These are phyloP conservation scores for Cytospora piceicola DNA, from an alignment of 2,329 filamentous ascomycete species.

Conservation along the genomic window DNA sequence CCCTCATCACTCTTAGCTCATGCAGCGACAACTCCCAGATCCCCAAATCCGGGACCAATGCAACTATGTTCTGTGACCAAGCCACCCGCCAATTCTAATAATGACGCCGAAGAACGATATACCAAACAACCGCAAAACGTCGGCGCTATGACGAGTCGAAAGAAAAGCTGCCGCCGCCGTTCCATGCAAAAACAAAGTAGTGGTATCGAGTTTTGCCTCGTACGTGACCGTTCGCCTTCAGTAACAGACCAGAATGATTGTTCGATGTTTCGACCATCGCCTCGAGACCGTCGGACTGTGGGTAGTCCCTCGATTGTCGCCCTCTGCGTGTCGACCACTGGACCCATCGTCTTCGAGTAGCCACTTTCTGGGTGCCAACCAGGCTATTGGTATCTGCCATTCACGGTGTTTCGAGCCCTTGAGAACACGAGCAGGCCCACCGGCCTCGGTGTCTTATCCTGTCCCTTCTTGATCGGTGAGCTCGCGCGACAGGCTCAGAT, in stretches of 20 bases:
- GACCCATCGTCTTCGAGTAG: not conserved
- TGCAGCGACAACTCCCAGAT: constrained; percentile 22
- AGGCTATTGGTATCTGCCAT: not conserved
- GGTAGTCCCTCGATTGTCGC: not conserved
- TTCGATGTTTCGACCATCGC: not conserved
- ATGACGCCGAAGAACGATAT: constrained; percentile 25
- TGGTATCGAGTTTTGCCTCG: constrained; percentile 10
- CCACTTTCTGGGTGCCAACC: not conserved
- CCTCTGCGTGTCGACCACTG: not conserved
- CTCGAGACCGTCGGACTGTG: not conserved
- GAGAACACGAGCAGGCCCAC: not conserved
- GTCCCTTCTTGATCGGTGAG: not conserved
- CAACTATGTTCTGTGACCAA: constrained; percentile 28
- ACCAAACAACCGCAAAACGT: constrained; percentile 7
- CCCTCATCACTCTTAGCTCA: constrained; percentile 24
- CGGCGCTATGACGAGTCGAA: constrained; percentile 2
- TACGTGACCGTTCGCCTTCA: not conserved
- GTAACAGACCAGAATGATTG: not conserved
- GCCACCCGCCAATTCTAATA: constrained; percentile 26
- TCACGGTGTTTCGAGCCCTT: not conserved
- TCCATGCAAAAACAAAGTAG: not conserved
- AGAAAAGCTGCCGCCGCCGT: constrained; percentile 9
- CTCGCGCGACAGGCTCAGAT: not conserved
- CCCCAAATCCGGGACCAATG: constrained; percentile 19
- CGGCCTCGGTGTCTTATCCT: not conserved